Evolutionary conservation across 805 yeast genomes (phyloP).

Genomic region (Starmera amethionina): DNA sequence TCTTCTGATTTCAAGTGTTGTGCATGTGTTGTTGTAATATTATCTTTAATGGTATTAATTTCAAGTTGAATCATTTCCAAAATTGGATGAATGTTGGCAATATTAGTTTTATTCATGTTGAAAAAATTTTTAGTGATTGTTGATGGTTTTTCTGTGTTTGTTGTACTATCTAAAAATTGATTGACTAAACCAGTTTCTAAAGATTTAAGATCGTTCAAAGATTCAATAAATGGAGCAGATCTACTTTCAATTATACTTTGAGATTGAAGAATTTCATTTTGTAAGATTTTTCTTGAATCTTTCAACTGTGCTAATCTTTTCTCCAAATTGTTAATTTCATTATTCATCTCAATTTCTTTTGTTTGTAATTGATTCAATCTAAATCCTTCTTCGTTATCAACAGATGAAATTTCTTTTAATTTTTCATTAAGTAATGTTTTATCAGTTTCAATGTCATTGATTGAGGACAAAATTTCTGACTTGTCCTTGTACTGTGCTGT

Average conservation of each 20-base stretch:
- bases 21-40: conserved; percentile 2
- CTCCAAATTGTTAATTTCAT: conserved; percentile 28
- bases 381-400: conserved; percentile 27
- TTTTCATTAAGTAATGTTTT: conserved; percentile 23
- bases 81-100: conserved; percentile 3
- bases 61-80: conserved; percentile 14
- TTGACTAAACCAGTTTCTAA: conserved; percentile 19
- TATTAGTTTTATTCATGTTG: not conserved
- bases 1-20: conserved; percentile 9
- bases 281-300: conserved; percentile 22
- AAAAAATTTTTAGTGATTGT: conserved; percentile 1
- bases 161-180: not conserved
- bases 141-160: not conserved
- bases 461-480: conserved; percentile 15
- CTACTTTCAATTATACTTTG: conserved; percentile 39
- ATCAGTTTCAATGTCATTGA: conserved; percentile 30
- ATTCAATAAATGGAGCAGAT: conserved; percentile 31
- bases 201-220: conserved; percentile 28
- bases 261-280: conserved; percentile 30
- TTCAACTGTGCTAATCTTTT: conserved; percentile 21
- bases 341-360: conserved; percentile 22
- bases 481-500: conserved; percentile 22
- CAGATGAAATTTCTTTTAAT: conserved; percentile 29
- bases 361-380: conserved; percentile 26
- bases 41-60: conserved; percentile 10